A percentile compares a stretch with the other conserved stretches of the same genome.
These are phyloP conservation scores for Cunninghamia lanceolata DNA, from an alignment of 75 land plant species.

Conservation along the genomic window DNA sequence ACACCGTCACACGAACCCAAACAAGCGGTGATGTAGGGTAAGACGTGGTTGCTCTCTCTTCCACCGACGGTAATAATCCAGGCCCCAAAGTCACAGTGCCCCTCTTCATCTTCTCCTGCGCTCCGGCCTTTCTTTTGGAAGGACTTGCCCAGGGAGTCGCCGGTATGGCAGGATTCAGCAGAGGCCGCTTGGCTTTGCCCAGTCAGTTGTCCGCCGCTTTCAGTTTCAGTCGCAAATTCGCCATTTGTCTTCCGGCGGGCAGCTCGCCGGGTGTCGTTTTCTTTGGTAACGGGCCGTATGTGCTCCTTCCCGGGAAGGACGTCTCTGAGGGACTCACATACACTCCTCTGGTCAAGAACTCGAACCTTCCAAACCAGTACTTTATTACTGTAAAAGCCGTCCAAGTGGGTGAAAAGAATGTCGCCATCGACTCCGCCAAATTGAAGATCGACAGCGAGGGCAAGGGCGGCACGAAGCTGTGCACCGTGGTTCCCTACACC, in stretches of 20 bases:
- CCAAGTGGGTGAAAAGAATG: not conserved
- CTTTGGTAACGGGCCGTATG: not conserved
- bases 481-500: conserved; percentile 31
- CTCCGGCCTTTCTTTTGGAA: conserved; percentile 4
- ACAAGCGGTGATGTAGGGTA: conserved; percentile 13
- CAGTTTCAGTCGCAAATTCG: conserved; percentile 18
- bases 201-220: conserved; percentile 16
- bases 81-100: conserved; percentile 16
- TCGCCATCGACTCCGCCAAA: not conserved
- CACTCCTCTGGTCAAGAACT: conserved; percentile 33
- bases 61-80: conserved; percentile 13
- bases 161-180: conserved; percentile 20
- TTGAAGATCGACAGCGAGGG: conserved; percentile 4
- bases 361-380: conserved; percentile 10
- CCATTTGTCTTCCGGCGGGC: conserved; percentile 16
- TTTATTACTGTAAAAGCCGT: conserved; percentile 24
- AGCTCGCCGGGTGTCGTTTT: not conserved
- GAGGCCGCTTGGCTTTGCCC: conserved; percentile 13
- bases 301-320: conserved; percentile 10
- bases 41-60: conserved; percentile 10
- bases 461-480: conserved; percentile 17
- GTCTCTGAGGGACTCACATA: conserved; percentile 16
- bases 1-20: conserved; percentile 3
- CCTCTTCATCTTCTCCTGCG: conserved; percentile 24
- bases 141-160: conserved; percentile 14